Conservation (phyloP, 2,329 filamentous ascomycete species). For the Cercospora nicotianae region DNA sequence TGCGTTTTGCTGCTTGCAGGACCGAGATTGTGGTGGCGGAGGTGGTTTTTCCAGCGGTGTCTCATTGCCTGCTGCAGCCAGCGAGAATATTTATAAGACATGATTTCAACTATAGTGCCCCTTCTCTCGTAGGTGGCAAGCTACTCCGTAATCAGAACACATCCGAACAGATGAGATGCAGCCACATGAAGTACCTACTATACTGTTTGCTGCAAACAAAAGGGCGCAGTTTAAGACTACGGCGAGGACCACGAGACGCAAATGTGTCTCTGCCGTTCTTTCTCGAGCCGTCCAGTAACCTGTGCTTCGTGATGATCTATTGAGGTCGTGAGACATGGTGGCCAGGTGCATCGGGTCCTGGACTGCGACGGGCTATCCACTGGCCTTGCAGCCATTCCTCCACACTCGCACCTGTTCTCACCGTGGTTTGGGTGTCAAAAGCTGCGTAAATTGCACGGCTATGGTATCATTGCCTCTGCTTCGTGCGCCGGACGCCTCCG, state of each 20-base stretch:
- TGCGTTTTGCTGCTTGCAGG: neutral
- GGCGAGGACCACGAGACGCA: neutral
- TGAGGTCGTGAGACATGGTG: neutral
- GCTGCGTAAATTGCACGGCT: conserved; percentile 12
- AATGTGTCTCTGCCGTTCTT: neutral
- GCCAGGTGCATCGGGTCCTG: neutral
- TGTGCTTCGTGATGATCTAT: neutral
- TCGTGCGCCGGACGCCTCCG: conserved; percentile 12
- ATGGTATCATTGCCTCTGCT: conserved; percentile 8
- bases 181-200: neutral
- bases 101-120: neutral
- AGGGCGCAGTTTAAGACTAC: neutral
- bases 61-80: neutral
- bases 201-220: neutral
- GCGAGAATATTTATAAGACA: neutral
- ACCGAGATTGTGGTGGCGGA: neutral
- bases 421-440: neutral
- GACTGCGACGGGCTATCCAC: neutral
- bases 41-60: neutral
- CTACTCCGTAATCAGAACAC: neutral
- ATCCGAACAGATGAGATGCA: neutral
- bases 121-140: neutral
- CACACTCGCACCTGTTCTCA: neutral
- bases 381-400: neutral
- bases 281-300: neutral